These are phyloP conservation scores for Alectoria sarmentosa DNA, from an alignment of 495 filamentous ascomycete genomes.

Conservation along the genomic window DNA sequence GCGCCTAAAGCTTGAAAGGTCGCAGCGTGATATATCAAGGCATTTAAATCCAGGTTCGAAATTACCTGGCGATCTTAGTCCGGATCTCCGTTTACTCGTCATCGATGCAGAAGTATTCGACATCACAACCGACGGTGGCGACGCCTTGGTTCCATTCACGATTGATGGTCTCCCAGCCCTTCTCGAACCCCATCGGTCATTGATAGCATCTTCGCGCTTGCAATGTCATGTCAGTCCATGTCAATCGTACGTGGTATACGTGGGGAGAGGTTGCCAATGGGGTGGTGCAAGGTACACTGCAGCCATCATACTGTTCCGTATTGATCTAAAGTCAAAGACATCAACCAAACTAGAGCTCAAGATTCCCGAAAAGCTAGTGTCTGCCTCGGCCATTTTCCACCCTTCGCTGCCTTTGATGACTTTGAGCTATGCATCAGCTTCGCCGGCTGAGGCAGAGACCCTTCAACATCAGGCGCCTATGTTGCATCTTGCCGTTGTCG, in stretches of 20 bases:
- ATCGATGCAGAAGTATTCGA: slow-evolving; percentile 1
- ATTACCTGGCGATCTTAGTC: neutral
- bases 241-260: neutral
- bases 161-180: neutral
- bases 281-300: neutral
- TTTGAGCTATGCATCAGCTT: neutral
- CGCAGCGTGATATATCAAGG: neutral
- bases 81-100: neutral
- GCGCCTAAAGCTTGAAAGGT: neutral
- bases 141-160: neutral
- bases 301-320: neutral
- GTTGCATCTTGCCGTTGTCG: neutral
- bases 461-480: neutral
- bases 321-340: neutral
- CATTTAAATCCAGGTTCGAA: neutral
- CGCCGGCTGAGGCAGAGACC: neutral
- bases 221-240: neutral
- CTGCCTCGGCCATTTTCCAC: neutral
- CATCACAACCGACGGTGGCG: neutral
- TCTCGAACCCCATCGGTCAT: neutral
- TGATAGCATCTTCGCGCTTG: neutral
- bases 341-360: neutral
- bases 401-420: slow-evolving; percentile 4
- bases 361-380: neutral
- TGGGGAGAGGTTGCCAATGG: neutral